Percentiles rank a stretch among this genome's conserved stretches.
phyloP scores from a whole-genome alignment of 2,329 filamentous ascomycete species.

The Mycogone perniciosa region DNA sequence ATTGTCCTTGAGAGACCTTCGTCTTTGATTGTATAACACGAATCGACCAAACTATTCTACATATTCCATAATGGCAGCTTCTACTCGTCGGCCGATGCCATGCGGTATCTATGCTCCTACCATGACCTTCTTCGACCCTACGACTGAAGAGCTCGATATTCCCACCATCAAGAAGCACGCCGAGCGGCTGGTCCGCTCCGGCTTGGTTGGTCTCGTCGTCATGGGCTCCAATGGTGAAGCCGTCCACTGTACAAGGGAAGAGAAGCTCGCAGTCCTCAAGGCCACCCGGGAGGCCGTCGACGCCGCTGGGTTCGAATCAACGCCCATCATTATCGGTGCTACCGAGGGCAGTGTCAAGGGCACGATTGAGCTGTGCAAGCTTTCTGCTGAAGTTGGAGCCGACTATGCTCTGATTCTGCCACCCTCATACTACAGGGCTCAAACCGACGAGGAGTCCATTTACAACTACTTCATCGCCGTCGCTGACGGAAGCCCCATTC shows the following conservation, averaged over 20 bases:
- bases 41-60: too few relatives aligned
- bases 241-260: constrained; percentile 71
- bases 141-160: constrained; percentile 80
- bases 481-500: constrained; percentile 67
- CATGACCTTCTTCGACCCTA: constrained; percentile 82
- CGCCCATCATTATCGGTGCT: constrained; percentile 78
- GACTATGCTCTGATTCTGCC: constrained; percentile 77
- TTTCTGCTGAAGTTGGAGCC: constrained; percentile 61
- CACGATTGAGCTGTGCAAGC: constrained; percentile 67
- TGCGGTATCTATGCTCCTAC: constrained; percentile 83
- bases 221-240: constrained; percentile 92
- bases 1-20: too few relatives aligned
- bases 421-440: constrained; percentile 74
- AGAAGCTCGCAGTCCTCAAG: constrained; percentile 67
- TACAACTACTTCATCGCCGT: constrained; percentile 69
- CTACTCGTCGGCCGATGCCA: constrained; percentile 53
- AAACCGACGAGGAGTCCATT: constrained; percentile 67
- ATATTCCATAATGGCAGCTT: constrained; percentile 19
- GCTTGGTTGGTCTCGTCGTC: constrained; percentile 73
- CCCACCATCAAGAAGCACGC: constrained; percentile 74
- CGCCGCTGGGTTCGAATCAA: constrained; percentile 65
- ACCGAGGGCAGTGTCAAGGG: constrained; percentile 76
- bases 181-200: constrained; percentile 67
- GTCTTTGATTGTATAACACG: too few relatives aligned
- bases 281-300: constrained; percentile 78